Evolutionary conservation across 2,329 filamentous ascomycete genomes (phyloP).

Genomic region (Huntiella decipiens): DNA sequence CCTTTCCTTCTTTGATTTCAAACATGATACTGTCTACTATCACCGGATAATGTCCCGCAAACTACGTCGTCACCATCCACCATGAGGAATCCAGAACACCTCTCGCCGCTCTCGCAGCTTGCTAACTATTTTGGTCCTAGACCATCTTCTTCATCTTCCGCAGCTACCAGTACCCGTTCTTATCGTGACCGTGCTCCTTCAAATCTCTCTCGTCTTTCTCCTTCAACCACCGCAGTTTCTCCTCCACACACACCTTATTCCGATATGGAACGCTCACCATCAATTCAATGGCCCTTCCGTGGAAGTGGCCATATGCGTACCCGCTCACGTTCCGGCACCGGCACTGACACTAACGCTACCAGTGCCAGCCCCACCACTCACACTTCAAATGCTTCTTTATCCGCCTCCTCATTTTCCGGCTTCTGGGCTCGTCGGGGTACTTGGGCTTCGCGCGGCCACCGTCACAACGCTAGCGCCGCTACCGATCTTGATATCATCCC

Average conservation of each 20-base stretch:
- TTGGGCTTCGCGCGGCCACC: slow-evolving; percentile 4
- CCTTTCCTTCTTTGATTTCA: not conserved
- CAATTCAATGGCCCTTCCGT: slow-evolving; percentile 12
- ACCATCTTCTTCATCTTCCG: not conserved
- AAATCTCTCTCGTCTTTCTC: not conserved
- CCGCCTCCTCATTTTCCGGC: slow-evolving; percentile 6
- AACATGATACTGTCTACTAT: not conserved
- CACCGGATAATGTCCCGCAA: not conserved
- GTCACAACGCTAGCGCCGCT: slow-evolving; percentile 14
- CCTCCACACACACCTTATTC: not conserved
- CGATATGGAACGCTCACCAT: slow-evolving; percentile 5
- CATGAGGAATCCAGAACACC: not conserved
- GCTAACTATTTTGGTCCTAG: slow-evolving; percentile 7
- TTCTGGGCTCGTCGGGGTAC: slow-evolving; percentile 10
- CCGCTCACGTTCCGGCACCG: slow-evolving; percentile 3
- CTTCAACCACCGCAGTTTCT: not conserved
- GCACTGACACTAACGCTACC: slow-evolving; percentile 6
- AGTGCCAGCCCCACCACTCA: not conserved
- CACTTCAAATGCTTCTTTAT: slow-evolving; percentile 1
- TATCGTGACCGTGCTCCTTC: not conserved
- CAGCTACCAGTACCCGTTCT: not conserved
- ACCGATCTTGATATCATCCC: slow-evolving; percentile 29
- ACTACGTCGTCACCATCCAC: not conserved
- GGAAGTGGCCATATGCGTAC: slow-evolving; percentile 6
- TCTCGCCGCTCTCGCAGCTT: slow-evolving; percentile 1